Conservation (phyloP, 768 basidiomycete species). For the Tricholoma furcatifolium region DNA sequence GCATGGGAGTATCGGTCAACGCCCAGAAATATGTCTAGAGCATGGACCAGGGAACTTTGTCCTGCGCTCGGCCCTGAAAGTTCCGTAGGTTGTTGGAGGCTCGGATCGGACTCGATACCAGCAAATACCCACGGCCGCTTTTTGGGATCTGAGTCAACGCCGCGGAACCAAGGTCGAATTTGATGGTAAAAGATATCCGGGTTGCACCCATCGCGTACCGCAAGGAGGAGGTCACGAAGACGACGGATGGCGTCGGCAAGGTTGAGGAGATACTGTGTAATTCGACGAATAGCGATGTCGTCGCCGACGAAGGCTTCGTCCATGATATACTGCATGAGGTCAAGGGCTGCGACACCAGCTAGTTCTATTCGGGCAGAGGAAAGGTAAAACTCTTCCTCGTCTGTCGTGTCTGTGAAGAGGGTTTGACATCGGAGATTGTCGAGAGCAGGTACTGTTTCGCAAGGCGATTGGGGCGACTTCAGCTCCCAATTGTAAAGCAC, state of each 20-base stretch:
- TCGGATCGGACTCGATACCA: conserved; percentile 47
- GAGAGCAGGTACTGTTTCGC: conserved; percentile 38
- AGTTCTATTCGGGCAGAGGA: conserved; percentile 88
- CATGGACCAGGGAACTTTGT: conserved; percentile 78
- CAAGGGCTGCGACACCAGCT: conserved; percentile 80
- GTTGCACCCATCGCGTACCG: conserved; percentile 71
- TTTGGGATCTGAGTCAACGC: conserved; percentile 55
- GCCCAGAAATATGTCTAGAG: conserved; percentile 73
- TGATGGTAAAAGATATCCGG: conserved; percentile 74
- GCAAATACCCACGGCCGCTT: conserved; percentile 53
- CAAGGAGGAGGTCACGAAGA: conserved; percentile 61
- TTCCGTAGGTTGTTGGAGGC: conserved; percentile 44
- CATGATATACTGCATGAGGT: conserved; percentile 84
- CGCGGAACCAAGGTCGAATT: conserved; percentile 85
- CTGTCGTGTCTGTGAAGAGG: conserved; percentile 74
- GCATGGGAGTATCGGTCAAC: conserved; percentile 50
- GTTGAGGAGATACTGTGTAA: conserved; percentile 60
- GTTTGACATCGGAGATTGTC: conserved; percentile 67
- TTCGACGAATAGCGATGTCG: conserved; percentile 61
- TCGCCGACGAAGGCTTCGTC: conserved; percentile 89
- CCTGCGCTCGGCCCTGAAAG: conserved; percentile 86
- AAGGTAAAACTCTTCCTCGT: conserved; percentile 92
- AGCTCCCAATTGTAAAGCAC: conserved; percentile 88
- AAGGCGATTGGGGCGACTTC: conserved; percentile 26
- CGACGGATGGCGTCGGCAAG: conserved; percentile 69